Evolutionary conservation across 164 flowering plant genomes (phyloP).

Genomic region (Magnolia officinalis): DNA sequence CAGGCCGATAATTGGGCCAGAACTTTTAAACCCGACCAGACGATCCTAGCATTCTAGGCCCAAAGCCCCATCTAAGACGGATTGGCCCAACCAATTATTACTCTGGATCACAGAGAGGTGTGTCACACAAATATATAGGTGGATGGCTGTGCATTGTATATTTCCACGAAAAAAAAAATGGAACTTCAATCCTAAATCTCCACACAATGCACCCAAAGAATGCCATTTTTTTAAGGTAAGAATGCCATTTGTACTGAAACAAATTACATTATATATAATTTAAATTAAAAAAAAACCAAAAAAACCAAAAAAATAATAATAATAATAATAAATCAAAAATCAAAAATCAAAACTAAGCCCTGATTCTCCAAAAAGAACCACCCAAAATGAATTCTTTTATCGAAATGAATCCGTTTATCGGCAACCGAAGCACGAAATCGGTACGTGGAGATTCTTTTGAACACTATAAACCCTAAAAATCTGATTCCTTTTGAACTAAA

Average conservation of each 20-base stretch:
- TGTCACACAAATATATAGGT: not conserved
- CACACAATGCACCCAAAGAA: not conserved
- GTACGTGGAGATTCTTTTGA: not conserved
- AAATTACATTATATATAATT: too few relatives aligned
- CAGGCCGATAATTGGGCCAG: too few relatives aligned
- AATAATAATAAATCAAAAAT: too few relatives aligned
- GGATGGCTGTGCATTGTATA: not conserved
- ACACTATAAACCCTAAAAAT: not conserved
- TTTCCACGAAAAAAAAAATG: not conserved
- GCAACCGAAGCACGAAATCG: not conserved
- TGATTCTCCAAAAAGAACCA: not conserved
- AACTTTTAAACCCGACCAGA: too few relatives aligned
- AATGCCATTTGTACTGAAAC: not conserved
- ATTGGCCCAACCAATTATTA: too few relatives aligned
- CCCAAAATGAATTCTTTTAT: not conserved
- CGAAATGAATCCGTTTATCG: not conserved
- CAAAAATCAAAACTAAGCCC: not conserved
- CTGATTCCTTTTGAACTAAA: too few relatives aligned
- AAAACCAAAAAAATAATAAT: too few relatives aligned
- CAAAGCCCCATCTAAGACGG: too few relatives aligned
- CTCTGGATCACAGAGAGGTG: not conserved
- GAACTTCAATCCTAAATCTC: not conserved
- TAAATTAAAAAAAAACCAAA: too few relatives aligned
- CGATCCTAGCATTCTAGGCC: too few relatives aligned
- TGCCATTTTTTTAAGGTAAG: too few relatives aligned